Base-by-base conservation (phyloP, 192 early-diverging fungal genomes). In the Coemansia sp. region DNA sequence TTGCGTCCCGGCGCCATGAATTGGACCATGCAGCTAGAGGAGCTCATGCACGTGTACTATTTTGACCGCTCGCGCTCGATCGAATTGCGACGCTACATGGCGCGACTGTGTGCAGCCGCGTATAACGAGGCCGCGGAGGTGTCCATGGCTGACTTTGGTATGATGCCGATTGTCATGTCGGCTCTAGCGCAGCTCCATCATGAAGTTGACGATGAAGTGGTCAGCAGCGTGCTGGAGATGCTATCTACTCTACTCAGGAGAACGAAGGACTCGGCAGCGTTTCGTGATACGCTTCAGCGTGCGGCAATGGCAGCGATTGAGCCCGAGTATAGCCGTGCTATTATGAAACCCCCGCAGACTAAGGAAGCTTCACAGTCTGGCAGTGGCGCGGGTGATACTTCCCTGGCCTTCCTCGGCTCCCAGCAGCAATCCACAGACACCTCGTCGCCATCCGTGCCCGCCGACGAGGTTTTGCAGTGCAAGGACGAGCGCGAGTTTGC, bases 1-100 rank as follows among this genome's bases (percentile, higher is more conserved):
- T 41, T 85, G 70, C 69, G 73, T 0, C 68, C 79, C 4, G 75
- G 71, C 36, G 74, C 70, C 43, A 40, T 73, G 12, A 36, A 49
- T 58, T 81, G 72, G 62, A 38, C 71, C 0, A 65, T 57, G 22
- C 58, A 41, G 12, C 64, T 81, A 53, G 75, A 81, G 46, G 75
- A 71, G 79, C 43, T 81, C 49, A 81, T 78, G 75, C 74, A 81
- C 24, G 22, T 80, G 46, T 85, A 75, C 70, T 85, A 85, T 62
- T 81, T 81, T 75, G 83, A 85, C 47, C 75, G 76, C 18, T 70
- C 72, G 33, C 74, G 76, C 38, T 75, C 73, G 24, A 64, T 73
- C 3, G 50, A 64, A 15, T 67, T 85, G 46, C 83, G 83, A 12
- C 79, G 70, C 33, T 52, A 72, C 20, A 72, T 75, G 66, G 55